Conservation (phyloP, 75 land plant species). For the Larix kaempferi region DNA sequence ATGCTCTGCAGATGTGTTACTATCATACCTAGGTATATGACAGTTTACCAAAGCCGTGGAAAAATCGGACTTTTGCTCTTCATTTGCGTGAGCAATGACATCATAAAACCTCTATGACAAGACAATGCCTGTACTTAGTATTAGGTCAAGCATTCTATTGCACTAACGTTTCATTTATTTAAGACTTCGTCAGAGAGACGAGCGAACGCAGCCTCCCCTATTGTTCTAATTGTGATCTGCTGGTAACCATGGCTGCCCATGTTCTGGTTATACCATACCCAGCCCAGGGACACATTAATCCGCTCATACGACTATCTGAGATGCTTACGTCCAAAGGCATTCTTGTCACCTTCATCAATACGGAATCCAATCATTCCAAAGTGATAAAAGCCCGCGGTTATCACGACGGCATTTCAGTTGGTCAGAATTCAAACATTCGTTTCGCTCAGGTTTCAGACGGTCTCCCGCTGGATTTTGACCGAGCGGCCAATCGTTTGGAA, state of each 20-base stretch:
- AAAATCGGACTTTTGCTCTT: too few species aligned
- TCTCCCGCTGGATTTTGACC: not conserved
- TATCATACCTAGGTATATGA: too few species aligned
- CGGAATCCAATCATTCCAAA: not conserved
- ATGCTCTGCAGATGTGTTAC: too few species aligned
- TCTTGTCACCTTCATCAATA: slow-evolving; percentile 8
- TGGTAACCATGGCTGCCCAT: not conserved
- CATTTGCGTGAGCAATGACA: too few species aligned
- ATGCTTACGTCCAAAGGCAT: not conserved
- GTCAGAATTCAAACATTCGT: not conserved
- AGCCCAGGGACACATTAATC: slow-evolving; percentile 5
- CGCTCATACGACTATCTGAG: slow-evolving; percentile 1
- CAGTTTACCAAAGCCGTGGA: too few species aligned
- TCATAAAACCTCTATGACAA: too few species aligned
- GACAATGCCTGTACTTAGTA: too few species aligned
- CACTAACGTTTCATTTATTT: too few species aligned
- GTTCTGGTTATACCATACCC: slow-evolving; percentile 13
- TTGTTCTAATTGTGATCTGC: not conserved
- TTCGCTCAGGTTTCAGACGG: not conserved
- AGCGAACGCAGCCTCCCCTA: too few species aligned
- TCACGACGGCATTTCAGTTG: not conserved
- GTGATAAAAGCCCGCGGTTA: not conserved
- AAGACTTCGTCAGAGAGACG: too few species aligned
- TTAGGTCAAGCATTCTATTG: too few species aligned
- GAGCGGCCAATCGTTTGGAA: not conserved